Evolutionary conservation across 2,329 filamentous ascomycete species (phyloP).

Genomic region (Ceratocystis huliohia): DNA sequence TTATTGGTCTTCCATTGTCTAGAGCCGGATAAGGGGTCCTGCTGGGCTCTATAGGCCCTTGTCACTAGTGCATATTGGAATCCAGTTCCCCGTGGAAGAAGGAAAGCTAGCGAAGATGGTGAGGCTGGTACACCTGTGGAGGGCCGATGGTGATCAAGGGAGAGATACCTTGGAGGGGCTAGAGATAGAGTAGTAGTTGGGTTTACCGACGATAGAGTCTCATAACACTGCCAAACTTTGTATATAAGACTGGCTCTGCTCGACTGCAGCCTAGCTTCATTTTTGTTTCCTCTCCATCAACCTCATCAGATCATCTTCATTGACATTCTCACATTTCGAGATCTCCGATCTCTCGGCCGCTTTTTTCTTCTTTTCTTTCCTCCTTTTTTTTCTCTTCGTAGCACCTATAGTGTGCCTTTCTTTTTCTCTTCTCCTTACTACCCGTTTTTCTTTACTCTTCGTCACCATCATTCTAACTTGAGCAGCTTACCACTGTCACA

Average conservation of each 20-base stretch:
- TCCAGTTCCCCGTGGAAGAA: not conserved
- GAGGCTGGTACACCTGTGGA: not conserved
- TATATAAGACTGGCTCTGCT: not conserved
- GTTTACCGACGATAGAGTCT: not conserved
- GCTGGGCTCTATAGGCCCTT: not conserved
- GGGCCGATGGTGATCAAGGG: not conserved
- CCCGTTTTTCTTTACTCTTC: conserved; percentile 9
- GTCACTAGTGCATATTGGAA: not conserved
- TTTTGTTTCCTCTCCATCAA: conserved; percentile 4
- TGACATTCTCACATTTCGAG: conserved; percentile 6
- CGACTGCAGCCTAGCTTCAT: not conserved
- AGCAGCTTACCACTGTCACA: not conserved
- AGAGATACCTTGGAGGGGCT: not conserved
- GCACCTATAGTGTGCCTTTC: conserved; percentile 9
- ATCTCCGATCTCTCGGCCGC: conserved; percentile 11
- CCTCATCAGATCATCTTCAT: not conserved
- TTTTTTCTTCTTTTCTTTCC: conserved; percentile 2
- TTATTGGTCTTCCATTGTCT: not conserved
- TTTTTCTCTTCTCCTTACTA: conserved; percentile 8
- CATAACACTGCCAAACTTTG: not conserved
- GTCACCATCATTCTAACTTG: not conserved
- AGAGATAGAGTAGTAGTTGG: not conserved
- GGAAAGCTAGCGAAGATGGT: not conserved
- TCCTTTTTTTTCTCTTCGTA: conserved; percentile 13
- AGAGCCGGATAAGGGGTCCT: not conserved